A percentile compares a stretch with the other conserved stretches of the same genome.
These are phyloP conservation scores for Komagataella phaffii DNA, from an alignment of 805 yeast genomes.

Conservation along the genomic window DNA sequence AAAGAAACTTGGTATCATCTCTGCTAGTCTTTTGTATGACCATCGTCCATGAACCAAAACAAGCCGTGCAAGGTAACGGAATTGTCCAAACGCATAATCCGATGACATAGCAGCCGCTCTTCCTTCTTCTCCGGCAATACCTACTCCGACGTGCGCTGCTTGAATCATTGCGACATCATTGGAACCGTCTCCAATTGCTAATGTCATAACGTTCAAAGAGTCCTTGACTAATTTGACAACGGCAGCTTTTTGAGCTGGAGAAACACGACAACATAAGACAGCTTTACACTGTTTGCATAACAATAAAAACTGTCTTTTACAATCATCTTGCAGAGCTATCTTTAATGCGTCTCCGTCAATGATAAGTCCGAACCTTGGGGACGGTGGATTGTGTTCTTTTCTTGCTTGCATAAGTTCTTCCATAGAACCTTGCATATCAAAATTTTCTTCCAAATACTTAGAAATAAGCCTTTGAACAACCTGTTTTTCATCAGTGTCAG, in stretches of 20 bases:
- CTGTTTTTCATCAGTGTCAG: constrained; percentile 11
- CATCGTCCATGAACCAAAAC: constrained; percentile 74
- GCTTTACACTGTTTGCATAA: constrained; percentile 73
- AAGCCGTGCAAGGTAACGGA: constrained; percentile 54
- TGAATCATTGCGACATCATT: constrained; percentile 89
- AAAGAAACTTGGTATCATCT: constrained; percentile 75
- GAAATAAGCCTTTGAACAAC: constrained; percentile 34
- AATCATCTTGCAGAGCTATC: constrained; percentile 27
- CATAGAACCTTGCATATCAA: constrained; percentile 42
- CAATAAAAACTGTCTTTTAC: constrained; percentile 44
- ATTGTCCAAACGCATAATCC: constrained; percentile 78
- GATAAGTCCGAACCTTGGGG: constrained; percentile 52
- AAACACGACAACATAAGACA: constrained; percentile 77
- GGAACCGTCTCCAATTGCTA: constrained; percentile 83
- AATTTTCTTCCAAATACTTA: constrained; percentile 39
- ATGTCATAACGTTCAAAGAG: constrained; percentile 65
- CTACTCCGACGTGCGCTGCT: constrained; percentile 79
- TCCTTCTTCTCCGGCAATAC: constrained; percentile 89
- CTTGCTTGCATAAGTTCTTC: constrained; percentile 45
- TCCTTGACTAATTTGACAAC: constrained; percentile 71
- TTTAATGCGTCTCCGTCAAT: constrained; percentile 74
- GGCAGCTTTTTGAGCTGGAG: constrained; percentile 81
- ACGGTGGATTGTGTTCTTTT: constrained; percentile 53
- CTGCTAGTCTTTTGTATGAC: constrained; percentile 72
- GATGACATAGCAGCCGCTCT: constrained; percentile 83